These are phyloP conservation scores for Pulveroboletus sp. DNA, from an alignment of 768 basidiomycete species.

Conservation along the genomic window DNA sequence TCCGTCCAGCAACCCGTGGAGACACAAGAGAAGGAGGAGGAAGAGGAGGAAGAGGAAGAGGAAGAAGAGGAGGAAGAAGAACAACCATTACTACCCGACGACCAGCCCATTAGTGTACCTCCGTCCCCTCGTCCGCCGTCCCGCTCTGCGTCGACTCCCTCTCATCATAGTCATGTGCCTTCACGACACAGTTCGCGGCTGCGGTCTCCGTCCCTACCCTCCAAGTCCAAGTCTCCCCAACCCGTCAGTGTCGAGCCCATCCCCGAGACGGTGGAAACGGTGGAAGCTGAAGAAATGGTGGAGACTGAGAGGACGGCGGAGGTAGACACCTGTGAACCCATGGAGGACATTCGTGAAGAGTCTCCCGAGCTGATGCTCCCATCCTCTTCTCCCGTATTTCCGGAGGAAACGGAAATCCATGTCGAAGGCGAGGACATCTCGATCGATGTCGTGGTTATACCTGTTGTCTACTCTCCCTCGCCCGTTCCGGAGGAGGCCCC, in stretches of 20 bases:
- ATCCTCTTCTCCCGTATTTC: slow-evolving; percentile 18
- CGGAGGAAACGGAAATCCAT: not conserved
- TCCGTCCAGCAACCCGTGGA: slow-evolving; percentile 12
- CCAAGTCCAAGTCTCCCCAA: slow-evolving; percentile 11
- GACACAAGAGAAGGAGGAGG: slow-evolving; percentile 7
- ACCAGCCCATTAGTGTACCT: not conserved
- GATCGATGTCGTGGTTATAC: not conserved
- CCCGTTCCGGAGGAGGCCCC: slow-evolving; percentile 1
- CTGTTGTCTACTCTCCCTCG: not conserved
- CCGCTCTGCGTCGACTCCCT: slow-evolving; percentile 6
- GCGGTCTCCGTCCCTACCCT: slow-evolving; percentile 10
- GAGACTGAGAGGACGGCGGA: too few species aligned
- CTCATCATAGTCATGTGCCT: slow-evolving; percentile 13
- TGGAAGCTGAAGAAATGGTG: too few species aligned
- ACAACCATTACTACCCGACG: slow-evolving; percentile 2
- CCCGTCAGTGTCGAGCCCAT: slow-evolving; percentile 3
- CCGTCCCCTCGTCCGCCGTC: slow-evolving; percentile 19
- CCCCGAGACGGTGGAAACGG: slow-evolving; percentile 10
- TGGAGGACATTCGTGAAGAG: slow-evolving; percentile 21
- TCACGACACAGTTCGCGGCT: slow-evolving; percentile 19
- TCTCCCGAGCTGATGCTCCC: slow-evolving; percentile 25
- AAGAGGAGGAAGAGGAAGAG: slow-evolving; percentile 16
- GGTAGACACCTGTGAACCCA: slow-evolving; percentile 13
- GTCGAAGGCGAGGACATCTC: not conserved
- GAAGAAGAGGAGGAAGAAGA: slow-evolving; percentile 13